Base-by-base conservation (phyloP, 805 yeast genomes). In the Candida ortonii region DNA sequence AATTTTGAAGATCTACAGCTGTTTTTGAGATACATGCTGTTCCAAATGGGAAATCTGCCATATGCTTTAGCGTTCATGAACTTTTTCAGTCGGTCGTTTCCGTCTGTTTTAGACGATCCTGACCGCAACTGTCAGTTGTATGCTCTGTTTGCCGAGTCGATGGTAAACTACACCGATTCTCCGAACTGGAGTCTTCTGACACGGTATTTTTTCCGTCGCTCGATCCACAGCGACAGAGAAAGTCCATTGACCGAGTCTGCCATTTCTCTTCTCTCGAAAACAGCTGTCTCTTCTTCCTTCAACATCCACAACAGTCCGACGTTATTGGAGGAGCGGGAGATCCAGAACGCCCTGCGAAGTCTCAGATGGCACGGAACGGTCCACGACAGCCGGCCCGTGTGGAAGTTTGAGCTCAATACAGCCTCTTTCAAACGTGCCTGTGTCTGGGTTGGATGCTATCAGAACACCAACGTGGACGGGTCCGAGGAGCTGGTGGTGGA, bases 61-160 rank as follows among this genome's bases (percentile, higher is more conserved):
- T 50, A 37, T 19, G 43, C 50, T 1, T 22, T 50, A 11, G 55
- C 57, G 2, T 34, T 48, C 12, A 24, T 43, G 13, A 39, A 44
- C 22, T 30, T 23, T 10, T 41, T 40, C 23, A 30, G 22, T 5
- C 34, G 17, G 15, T 34, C 33, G 5, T 38, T 33, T 28, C 28
- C 30, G 3, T 19, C 24, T 3, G 7, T 37, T 3, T 6, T 43
- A 8, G 40, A 40, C 5, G 22, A 25, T 11, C n/a, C 9, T 7
- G 26, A 25, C n/a, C n/a, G 30, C 19, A 33, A 24, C 20, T 17
- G 30, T 24, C 25, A 27, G 15, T 13, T 46, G 11, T 47, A 49
- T 25, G 28, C 39, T 3, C n/a, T 34, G 9, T 14, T 49, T 16
- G 23, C 46, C 3, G 24, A 28, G 6, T 36, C 47, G 9, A 47